Evolutionary conservation across 2,329 filamentous ascomycete genomes (phyloP).

Genomic region (Colletotrichum sp.): DNA sequence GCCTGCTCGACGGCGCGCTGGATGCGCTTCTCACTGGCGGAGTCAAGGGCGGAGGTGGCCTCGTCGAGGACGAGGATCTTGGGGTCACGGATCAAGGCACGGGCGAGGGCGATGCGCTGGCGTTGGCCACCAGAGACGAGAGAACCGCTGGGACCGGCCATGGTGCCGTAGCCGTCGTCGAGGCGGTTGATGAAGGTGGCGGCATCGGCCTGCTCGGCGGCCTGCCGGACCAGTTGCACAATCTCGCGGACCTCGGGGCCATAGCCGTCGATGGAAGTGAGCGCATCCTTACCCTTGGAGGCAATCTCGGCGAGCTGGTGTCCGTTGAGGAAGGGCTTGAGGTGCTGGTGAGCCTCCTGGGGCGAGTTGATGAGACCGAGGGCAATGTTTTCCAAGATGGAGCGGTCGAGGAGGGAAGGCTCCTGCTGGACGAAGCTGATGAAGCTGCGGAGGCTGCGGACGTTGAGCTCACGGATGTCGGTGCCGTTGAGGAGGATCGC

Average conservation of each 20-base stretch:
- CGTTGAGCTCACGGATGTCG: constrained; percentile 40
- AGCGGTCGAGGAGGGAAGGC: constrained; percentile 35
- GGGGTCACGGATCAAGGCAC: constrained; percentile 54
- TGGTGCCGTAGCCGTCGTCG: constrained; percentile 51
- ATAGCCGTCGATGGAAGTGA: constrained; percentile 23
- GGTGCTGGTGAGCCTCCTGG: constrained; percentile 32
- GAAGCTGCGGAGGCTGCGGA: constrained; percentile 33
- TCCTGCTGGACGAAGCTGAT: constrained; percentile 39
- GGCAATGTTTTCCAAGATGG: constrained; percentile 48
- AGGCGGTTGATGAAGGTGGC: constrained; percentile 52
- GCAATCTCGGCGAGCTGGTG: constrained; percentile 51
- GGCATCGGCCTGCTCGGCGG: constrained; percentile 61
- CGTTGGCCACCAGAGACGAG: constrained; percentile 58
- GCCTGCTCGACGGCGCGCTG: constrained; percentile 43
- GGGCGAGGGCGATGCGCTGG: constrained; percentile 56
- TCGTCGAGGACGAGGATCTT: constrained; percentile 57
- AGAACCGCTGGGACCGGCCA: constrained; percentile 51
- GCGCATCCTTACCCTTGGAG: constrained; percentile 27
- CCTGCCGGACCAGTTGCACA: constrained; percentile 45
- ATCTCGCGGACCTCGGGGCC: constrained; percentile 43
- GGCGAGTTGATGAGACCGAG: constrained; percentile 44
- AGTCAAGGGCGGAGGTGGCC: constrained; percentile 57
- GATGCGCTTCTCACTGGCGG: constrained; percentile 51
- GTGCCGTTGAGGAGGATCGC: constrained; percentile 40
- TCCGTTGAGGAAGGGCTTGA: constrained; percentile 45